Evolutionary conservation across 495 filamentous ascomycete genomes (phyloP), one percentile per base, ranked within the genome.

Genomic region (Aspergillus hancockii): DNA sequence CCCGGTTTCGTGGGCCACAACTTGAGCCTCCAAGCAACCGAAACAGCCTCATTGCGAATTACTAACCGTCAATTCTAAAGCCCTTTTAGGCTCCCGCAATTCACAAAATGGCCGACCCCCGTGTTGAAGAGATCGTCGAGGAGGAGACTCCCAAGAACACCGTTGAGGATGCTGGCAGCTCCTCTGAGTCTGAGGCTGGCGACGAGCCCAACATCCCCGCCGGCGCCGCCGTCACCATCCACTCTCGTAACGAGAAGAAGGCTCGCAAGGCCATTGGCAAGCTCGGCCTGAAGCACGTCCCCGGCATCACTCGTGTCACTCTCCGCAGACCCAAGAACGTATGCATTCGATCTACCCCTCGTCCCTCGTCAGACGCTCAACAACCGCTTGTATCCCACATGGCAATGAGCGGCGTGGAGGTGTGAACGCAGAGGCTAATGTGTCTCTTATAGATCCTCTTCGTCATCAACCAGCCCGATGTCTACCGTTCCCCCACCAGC

Each of bases 161-260:
- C 41, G 86, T 86, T 69, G 92, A 94, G 69, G 94, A 97, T 70
- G 88, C 87, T 57, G 86, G 87, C 63, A 87, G 85, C 71, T 86
- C 81, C 81, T 92, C 89, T 67, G 89, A 90, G 66, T 95, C 84
- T 55, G 87, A 84, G 59, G 87, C 83, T 59, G 90, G 83, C 59
- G 88, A 87, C 31, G 86, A 87, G 71, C 71, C 82, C 65, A 84
- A 81, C 72, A 87, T 96, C 68, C 92, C 93, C 70, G 89, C 86
- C 54, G 93, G 93, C 70, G 90, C 91, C 63, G 82, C 86, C 46
- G 89, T 96, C 73, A 85, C 91, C 57, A 88, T 98, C 67, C 93
- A 98, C 84, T 96, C 90, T 67, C 91, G 94, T 75, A 96, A 96
- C 81, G 95, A 99, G 88, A 99, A 99, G 89, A 99, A 98, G 85